A percentile compares a stretch with the other conserved stretches of the same genome.
phyloP scores from a whole-genome alignment of 2,329 filamentous ascomycete species.

The Davidsoniella eucalypti region DNA sequence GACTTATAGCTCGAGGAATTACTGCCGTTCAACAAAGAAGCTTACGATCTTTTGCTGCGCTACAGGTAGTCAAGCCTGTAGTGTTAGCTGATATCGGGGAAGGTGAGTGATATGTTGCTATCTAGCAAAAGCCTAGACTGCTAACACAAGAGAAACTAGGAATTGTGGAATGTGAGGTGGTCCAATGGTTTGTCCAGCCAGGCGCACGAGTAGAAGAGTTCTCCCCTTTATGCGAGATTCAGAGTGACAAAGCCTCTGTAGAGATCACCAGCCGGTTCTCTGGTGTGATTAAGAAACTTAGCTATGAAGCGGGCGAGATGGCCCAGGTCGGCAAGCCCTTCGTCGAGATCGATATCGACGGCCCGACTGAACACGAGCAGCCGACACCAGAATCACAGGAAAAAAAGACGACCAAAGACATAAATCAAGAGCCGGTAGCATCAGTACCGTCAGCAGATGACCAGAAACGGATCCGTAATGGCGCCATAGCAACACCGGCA shows the following conservation, averaged over 20 bases:
- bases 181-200: slow-evolving; percentile 98
- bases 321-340: slow-evolving; percentile 88
- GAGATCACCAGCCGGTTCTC: slow-evolving; percentile 94
- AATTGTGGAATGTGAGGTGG: slow-evolving; percentile 96
- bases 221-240: slow-evolving; percentile 93
- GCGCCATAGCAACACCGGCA: slow-evolving; percentile 73
- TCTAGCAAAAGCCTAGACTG: background rate
- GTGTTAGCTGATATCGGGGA: slow-evolving; percentile 75
- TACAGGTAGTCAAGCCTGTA: slow-evolving; percentile 57
- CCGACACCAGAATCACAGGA: slow-evolving; percentile 2
- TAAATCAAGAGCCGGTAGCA: slow-evolving; percentile 17
- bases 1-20: background rate
- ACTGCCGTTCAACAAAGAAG: background rate
- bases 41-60: slow-evolving; percentile 19
- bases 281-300: slow-evolving; percentile 86
- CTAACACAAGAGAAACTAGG: slow-evolving; percentile 32
- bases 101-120: slow-evolving; percentile 32
- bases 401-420: slow-evolving; percentile 7
- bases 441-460: slow-evolving; percentile 13
- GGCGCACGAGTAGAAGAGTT: slow-evolving; percentile 94
- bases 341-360: slow-evolving; percentile 86
- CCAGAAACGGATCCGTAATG: slow-evolving; percentile 40
- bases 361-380: slow-evolving; percentile 18
- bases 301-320: slow-evolving; percentile 94
- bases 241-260: slow-evolving; percentile 84